Conservation (phyloP, 371 early-diverging fungal species). For the Apophysomyces sp. region DNA sequence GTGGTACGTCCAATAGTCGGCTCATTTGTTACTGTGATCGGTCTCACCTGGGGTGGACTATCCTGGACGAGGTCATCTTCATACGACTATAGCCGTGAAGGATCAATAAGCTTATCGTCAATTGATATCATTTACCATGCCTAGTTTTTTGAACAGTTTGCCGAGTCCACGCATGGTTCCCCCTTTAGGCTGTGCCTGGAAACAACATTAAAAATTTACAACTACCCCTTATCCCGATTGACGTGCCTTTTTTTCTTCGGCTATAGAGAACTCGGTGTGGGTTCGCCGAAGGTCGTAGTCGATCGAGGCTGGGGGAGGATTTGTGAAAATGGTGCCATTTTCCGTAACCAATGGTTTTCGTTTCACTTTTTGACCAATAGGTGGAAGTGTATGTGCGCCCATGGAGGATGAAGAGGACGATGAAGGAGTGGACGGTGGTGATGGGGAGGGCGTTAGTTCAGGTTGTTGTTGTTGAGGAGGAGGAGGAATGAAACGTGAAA, state of each 20-base stretch:
- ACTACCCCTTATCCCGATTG: not conserved
- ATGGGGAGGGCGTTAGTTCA: not conserved
- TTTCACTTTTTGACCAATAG: conserved; percentile 9
- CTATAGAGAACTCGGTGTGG: not conserved
- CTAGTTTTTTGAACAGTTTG: conserved; percentile 19
- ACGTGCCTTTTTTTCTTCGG: not conserved
- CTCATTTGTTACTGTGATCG: conserved; percentile 5
- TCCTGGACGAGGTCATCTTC: conserved; percentile 18
- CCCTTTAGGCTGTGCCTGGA: conserved; percentile 11
- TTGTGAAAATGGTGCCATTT: not conserved
- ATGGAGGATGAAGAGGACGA: not conserved
- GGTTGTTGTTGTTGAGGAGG: conserved; percentile 7
- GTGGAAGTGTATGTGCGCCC: not conserved
- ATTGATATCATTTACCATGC: conserved; percentile 11
- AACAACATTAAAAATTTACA: not conserved
- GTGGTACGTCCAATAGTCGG: conserved; percentile 11
- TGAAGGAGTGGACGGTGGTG: not conserved
- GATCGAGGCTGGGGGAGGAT: not conserved
- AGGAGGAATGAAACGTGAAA: conserved; percentile 5
- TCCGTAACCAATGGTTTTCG: conserved; percentile 7
- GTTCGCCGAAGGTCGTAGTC: not conserved
- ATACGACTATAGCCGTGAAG: conserved; percentile 4
- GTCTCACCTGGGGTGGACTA: conserved; percentile 15
- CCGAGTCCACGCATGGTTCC: conserved; percentile 18
- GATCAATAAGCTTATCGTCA: not conserved